Base-by-base conservation (phyloP, 23 red algal species). In the Cyanidium caldarium region DNA sequence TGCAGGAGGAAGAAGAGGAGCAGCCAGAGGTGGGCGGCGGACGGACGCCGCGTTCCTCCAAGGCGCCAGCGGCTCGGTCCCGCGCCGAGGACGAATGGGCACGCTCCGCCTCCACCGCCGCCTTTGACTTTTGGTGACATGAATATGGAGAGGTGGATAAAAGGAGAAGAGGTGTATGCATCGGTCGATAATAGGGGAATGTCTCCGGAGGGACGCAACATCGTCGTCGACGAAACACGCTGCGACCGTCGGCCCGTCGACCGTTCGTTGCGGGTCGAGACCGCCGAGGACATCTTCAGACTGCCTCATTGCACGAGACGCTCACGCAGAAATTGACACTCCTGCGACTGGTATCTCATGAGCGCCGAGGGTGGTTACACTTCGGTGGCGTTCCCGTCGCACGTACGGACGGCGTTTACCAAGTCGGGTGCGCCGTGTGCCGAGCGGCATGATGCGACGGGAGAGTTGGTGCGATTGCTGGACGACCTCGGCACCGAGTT, bases 401-500 rank as follows among this genome's bases (percentile, higher is more conserved):
- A 94, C 44, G 87, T 94, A 26, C 81, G 87, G 43, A 77, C 76
- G 57, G 80, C 87, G 33, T 94, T 94, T 40, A 73, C 65, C 23
- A 76, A 71, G 56, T 77, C 58, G 65, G 80, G 80, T 16, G 76
- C 71, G 10, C 19, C 51, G 51, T 28, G 19, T 16, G 31, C 51
- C 3, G 51, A 61, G 23, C 10, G 51, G 21, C 51, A 61, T 25
- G 87, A 94, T 51, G 84, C 79, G 44, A 94, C 87, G 3, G 87
- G 87, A 35, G 92, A 98, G 77, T 74, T 98, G 33, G 84, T 98
- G 35, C 85, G 92, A 46, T 61, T 98, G 16, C 86, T 98, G 10
- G 92, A 98, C 68, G 92, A 98, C 36, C 77, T 98, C 38, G 66
- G 84, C 21, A 85, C 65, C 19, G 82, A 80, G 65, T 87, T 84